Evolutionary conservation across 2,329 filamentous ascomycete genomes (phyloP), one percentile per base, ranked within the genome.

Genomic region (Reticulascus tulasneorum): DNA sequence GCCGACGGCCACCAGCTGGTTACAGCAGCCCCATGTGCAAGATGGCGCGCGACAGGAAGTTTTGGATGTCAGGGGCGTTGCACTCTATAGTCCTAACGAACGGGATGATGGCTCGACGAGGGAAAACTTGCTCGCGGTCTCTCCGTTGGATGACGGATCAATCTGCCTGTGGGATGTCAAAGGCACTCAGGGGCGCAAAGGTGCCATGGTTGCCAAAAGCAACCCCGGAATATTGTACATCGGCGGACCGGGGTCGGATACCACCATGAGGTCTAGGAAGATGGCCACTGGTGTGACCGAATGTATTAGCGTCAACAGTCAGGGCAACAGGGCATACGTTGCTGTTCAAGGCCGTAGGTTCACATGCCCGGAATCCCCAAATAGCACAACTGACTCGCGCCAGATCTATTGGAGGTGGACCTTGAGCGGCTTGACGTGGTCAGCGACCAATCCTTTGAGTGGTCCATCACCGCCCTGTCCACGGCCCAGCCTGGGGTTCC

Each of bases 101-200:
- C n/a, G n/a, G n/a, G 67, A 75, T 17, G 67, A 73, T 12, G 52
- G 53, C 4, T 36, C 49, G 12, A n/a, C n/a, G n/a, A 21, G 21
- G 15, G 25, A 31, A n/a, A 42, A 12, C 10, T 44, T 71, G 43
- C 67, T 82, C 35, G 79, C 86, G 0, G 73, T 94, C 12, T 82
- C 84, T 1, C 87, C 89, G 3, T 66, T 95, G 7, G 87, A 94
- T 39, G 86, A 96, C 54, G 89, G 89, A 1, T 88, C 86, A 33
- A 74, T 96, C n/a, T 86, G 83, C 48, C 62, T 95, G 7, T 96
- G 89, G 89, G 85, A 94, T 53, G 66, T 86, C 33, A 78, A 73
- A 36, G 75, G 74, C 2, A 73, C 69, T 20, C 63, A 64, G 30
- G 61, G 60, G 6, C 67, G 55, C 44, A 74, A 71, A 46, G 84